Base-by-base conservation (phyloP, 1,284 basidiomycete species). In the Moniliophthora roreri region DNA sequence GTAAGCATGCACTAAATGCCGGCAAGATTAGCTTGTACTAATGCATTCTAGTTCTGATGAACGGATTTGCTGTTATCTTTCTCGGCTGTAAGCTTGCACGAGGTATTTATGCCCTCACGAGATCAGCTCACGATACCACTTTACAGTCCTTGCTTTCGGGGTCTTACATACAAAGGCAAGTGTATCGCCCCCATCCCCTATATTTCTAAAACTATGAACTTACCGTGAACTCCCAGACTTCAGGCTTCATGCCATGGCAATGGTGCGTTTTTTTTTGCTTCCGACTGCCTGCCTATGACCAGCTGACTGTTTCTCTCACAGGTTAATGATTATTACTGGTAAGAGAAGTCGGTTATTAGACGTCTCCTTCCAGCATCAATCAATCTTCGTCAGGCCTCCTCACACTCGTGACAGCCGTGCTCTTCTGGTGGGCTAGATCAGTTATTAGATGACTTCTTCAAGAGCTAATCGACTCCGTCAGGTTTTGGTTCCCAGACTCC, bases 401-500 rank as follows among this genome's bases (percentile, higher is more conserved):
- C 10, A 89, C 87, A 0, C 65, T 90, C 7, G 50, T 84, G 51
- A 80, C 79, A 2, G 74, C 87, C 0, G 64, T 84, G 23, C 47
- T 78, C 34, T 83, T 82, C 62, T 83, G 80, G 81, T 79, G 52
- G 50, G 70, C 16, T 16, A 35, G 8, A 6, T 13, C 24, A 13
- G 20, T 2, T 3, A 15, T 2, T 18, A 32, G 10, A 47, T 26
- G 40, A n/a, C 36, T 40, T 24, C 45, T 38, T 39, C 35, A 18
- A 15, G 16, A 23, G 13, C 18, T 44, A 23, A 42, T 24, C 15
- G 5, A 11, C 28, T 45, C 46, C 48, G 50, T 11, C 55, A 83
- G 81, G 82, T 75, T 89, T 65, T 76, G 83, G 60, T 90, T 91
- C 73, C 89, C 89, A 2, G 85, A 89, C 66, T 89, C 85, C 8